Base-by-base conservation (phyloP, 257 asterid genomes). In the Nicotiana knightiana region DNA sequence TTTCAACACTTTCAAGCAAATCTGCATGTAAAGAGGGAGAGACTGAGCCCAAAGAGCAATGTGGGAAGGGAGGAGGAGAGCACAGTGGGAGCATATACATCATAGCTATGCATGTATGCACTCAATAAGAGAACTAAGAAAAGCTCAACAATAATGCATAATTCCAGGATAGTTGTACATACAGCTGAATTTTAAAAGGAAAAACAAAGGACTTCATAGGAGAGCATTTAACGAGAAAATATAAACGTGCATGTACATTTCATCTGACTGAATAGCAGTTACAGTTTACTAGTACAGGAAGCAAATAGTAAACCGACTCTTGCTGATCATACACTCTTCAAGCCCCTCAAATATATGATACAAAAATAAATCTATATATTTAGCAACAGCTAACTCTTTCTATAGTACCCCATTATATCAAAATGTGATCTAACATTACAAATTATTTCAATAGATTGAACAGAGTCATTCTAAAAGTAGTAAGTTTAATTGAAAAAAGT, bases 71-170 rank as follows among this genome's bases (percentile, higher is more conserved):
- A 37, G 18, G 67, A 63, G 35, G 67, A 63, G 67, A 70, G 35
- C 37, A 70, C 3, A 54, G 78, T 43, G 33, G 58, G 35, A 70
- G 32, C 46, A 70, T 70, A 70, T 70, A 24, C 32, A n/a, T 70
- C 78, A 70, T 70, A 70, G 58, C 24, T 43, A 70, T 70, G 58
- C 77, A 70, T 39, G 77, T 70, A 70, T 11, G 46, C 61, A 71
- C 79, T 71, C 24, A 5, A 71, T 71, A 24, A 71, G 48, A 71
- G 61, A 71, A 46, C 79, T 32, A 43, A 71, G 48, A 43, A 71
- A 12, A 32, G 26, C 48, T 32, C 35, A 21, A 71, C 48, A 24
- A 24, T 5, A 71, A 24, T 33, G 48, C 79, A 71, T 12, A 24
- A 46, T 21, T 61, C 10, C 66, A 61, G 11, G 66, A 21, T 21